A percentile compares a stretch with the other conserved stretches of the same genome.
Conservation (phyloP, 2,329 filamentous ascomycete species). For the Parafenestella ontariensis region DNA sequence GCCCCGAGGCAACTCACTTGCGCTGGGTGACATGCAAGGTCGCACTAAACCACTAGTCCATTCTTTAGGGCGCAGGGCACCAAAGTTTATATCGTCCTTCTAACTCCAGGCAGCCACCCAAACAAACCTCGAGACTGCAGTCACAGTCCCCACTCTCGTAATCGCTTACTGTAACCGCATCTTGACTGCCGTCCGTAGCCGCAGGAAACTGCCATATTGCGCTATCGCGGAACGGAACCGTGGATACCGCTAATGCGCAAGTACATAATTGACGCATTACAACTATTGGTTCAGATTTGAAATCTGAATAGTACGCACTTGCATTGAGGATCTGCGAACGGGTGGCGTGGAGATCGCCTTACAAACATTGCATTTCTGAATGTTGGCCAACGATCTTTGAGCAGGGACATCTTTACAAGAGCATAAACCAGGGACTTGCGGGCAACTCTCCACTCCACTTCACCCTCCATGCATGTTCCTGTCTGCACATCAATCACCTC, state of each 20-base stretch:
- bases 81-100: conserved; percentile 16
- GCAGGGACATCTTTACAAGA: too few relatives aligned
- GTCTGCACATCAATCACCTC: too few relatives aligned
- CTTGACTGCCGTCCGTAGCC: not conserved
- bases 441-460: not conserved
- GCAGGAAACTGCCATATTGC: not conserved
- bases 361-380: too few relatives aligned
- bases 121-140: too few relatives aligned
- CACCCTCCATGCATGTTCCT: too few relatives aligned
- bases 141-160: too few relatives aligned
- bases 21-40: too few relatives aligned
- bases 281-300: not conserved
- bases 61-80: conserved; percentile 8
- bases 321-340: not conserved
- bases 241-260: not conserved
- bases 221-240: not conserved
- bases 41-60: conserved; percentile 22
- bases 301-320: not conserved
- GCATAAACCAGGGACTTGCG: too few relatives aligned
- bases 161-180: not conserved
- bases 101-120: too few relatives aligned
- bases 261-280: not conserved
- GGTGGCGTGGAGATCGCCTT: too few relatives aligned
- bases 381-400: too few relatives aligned
- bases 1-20: too few relatives aligned